These are phyloP conservation scores for Lentinula novae-zelandiae DNA, from an alignment of 1,284 basidiomycete species.

Conservation along the genomic window DNA sequence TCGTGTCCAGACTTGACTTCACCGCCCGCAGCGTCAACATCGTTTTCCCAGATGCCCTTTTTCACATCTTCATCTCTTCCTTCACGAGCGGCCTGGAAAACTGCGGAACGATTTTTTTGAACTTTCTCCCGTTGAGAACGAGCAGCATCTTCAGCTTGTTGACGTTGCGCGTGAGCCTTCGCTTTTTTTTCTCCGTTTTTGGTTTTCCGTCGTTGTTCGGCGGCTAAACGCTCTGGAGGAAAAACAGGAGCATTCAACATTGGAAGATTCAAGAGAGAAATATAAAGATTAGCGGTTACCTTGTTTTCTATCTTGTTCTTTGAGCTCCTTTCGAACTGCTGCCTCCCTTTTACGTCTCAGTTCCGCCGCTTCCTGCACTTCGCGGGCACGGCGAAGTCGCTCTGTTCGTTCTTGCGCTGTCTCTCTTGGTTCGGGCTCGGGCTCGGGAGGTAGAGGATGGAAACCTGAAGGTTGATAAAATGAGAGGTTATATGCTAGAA, in stretches of 20 bases:
- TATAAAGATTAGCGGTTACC: conserved; percentile 31
- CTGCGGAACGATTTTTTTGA: conserved; percentile 53
- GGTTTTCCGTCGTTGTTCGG: conserved; percentile 53
- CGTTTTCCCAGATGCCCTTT: conserved; percentile 63
- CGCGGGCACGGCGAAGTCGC: conserved; percentile 44
- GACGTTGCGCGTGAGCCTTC: conserved; percentile 45
- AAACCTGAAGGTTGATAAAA: background rate
- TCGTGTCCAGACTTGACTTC: conserved; percentile 59
- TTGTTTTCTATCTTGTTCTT: conserved; percentile 47
- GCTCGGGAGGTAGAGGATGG: conserved; percentile 9
- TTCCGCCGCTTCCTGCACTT: conserved; percentile 52
- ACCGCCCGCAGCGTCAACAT: conserved; percentile 65
- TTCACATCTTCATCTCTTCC: conserved; percentile 51
- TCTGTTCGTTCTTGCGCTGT: conserved; percentile 45
- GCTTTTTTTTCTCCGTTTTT: conserved; percentile 55
- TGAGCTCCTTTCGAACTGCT: conserved; percentile 39
- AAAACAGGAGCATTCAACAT: conserved; percentile 10
- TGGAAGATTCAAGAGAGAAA: background rate
- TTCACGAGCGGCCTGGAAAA: conserved; percentile 59
- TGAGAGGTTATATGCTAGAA: background rate
- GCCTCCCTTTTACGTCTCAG: conserved; percentile 45
- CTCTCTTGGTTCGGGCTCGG: conserved; percentile 28
- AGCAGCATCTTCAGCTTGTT: conserved; percentile 46
- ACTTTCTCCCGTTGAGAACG: conserved; percentile 41
- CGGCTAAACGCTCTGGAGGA: conserved; percentile 44